These are phyloP conservation scores for Fusarium udum DNA, from an alignment of 2,329 filamentous ascomycete species.

Conservation along the genomic window DNA sequence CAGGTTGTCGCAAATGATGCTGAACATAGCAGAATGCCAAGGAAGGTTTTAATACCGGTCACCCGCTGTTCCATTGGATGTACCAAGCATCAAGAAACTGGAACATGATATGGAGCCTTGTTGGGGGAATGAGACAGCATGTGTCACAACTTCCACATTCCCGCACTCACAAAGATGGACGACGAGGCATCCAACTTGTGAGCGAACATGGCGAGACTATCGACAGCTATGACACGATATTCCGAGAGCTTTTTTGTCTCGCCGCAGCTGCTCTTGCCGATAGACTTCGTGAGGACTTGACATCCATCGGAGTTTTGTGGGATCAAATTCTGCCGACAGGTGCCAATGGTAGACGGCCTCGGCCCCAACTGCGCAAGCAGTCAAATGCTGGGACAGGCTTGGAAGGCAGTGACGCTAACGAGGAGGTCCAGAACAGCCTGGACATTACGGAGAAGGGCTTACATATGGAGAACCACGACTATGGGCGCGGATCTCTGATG, in stretches of 20 bases:
- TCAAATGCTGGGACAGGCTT: conserved; percentile 15
- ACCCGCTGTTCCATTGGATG: conserved; percentile 88
- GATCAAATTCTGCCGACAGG: conserved; percentile 79
- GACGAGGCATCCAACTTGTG: conserved; percentile 54
- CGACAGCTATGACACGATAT: conserved; percentile 77
- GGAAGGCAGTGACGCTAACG: conserved; percentile 15
- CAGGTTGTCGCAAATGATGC: neutral
- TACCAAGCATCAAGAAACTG: conserved; percentile 84
- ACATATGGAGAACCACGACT: conserved; percentile 45
- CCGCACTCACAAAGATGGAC: conserved; percentile 34
- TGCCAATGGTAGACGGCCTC: conserved; percentile 41
- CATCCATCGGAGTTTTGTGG: conserved; percentile 74
- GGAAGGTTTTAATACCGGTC: conserved; percentile 78
- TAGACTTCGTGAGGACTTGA: conserved; percentile 69
- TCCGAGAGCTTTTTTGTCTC: conserved; percentile 85
- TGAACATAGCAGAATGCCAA: conserved; percentile 56
- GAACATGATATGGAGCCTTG: conserved; percentile 71
- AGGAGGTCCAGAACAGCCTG: conserved; percentile 41
- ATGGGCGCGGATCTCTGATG: conserved; percentile 80
- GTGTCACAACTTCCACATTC: conserved; percentile 60
- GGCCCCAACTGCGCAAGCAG: conserved; percentile 27
- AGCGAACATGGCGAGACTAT: conserved; percentile 67
- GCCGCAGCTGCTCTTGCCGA: conserved; percentile 79
- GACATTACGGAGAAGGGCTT: conserved; percentile 55
- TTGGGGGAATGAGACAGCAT: conserved; percentile 78